Percentiles rank a stretch among this genome's conserved stretches.
These are phyloP conservation scores for Stagonosporopsis vannaccii DNA, from an alignment of 2,329 filamentous ascomycete genomes.

Conservation along the genomic window DNA sequence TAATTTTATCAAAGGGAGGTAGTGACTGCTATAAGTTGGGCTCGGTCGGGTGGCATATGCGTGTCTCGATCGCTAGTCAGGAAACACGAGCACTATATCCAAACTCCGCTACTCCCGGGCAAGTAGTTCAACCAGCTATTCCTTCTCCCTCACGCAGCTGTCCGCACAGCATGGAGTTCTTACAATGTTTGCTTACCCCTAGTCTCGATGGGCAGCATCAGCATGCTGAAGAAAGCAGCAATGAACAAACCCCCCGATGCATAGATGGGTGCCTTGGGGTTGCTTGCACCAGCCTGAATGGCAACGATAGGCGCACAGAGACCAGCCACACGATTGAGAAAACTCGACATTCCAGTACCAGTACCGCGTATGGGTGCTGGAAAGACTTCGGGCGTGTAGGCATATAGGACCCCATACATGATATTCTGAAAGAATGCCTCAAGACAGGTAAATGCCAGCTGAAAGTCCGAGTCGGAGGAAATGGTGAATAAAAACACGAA, in stretches of 20 bases:
- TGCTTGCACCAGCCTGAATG: constrained; percentile 48
- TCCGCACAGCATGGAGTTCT: neutral
- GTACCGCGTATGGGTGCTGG: constrained; percentile 75
- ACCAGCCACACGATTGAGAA: constrained; percentile 72
- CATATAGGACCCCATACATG: constrained; percentile 74
- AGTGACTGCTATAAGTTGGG: too few relatives aligned
- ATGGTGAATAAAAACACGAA: constrained; percentile 73
- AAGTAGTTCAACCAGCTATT: too few relatives aligned
- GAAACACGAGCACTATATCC: too few relatives aligned
- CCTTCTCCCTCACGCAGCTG: too few relatives aligned
- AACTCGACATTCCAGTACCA: constrained; percentile 74
- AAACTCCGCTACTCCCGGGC: too few relatives aligned
- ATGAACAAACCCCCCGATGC: constrained; percentile 54
- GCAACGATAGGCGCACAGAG: constrained; percentile 74
- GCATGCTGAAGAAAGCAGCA: constrained; percentile 53
- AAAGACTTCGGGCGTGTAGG: constrained; percentile 80
- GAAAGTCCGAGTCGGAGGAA: constrained; percentile 62
- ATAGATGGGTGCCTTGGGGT: constrained; percentile 54
- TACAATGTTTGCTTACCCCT: constrained; percentile 53
- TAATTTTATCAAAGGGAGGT: too few relatives aligned
- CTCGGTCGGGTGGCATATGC: too few relatives aligned
- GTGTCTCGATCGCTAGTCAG: too few relatives aligned
- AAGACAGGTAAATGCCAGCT: constrained; percentile 71
- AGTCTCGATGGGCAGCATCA: constrained; percentile 54
- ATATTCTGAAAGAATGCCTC: constrained; percentile 71